phyloP scores from a whole-genome alignment of 2,329 filamentous ascomycete genomes.

The Curvularia eragrostidis region DNA sequence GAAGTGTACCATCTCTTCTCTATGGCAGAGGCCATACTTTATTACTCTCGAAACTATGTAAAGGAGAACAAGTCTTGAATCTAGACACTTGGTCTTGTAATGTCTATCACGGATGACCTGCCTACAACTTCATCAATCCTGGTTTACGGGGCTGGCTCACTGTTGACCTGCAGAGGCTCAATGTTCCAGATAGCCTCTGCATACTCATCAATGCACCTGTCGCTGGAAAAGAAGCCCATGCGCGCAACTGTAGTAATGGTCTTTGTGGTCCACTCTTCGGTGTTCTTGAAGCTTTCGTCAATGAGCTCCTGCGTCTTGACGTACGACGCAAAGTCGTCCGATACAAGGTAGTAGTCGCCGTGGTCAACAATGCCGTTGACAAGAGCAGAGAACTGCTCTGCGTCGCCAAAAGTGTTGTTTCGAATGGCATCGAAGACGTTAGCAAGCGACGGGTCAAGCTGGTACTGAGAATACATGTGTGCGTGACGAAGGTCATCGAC shows the following conservation, averaged over 20 bases:
- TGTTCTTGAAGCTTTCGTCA: constrained; percentile 89
- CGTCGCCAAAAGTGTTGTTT: constrained; percentile 79
- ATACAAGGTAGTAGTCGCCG: constrained; percentile 96
- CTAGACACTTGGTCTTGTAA: constrained; percentile 6
- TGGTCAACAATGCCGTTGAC: constrained; percentile 87
- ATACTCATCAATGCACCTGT: constrained; percentile 96
- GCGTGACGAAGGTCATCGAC: constrained; percentile 93
- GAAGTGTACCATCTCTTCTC: neutral
- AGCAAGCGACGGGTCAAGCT: constrained; percentile 76
- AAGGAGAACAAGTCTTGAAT: constrained; percentile 5
- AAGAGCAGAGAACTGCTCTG: constrained; percentile 79
- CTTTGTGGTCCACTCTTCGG: constrained; percentile 92
- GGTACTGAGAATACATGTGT: constrained; percentile 83
- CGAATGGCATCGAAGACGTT: constrained; percentile 87
- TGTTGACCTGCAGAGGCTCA: constrained; percentile 71
- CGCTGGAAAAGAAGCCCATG: constrained; percentile 98
- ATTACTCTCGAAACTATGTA: neutral
- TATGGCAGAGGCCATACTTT: neutral
- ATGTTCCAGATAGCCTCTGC: constrained; percentile 97
- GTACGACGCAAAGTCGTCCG: constrained; percentile 96
- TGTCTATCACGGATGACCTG: constrained; percentile 1
- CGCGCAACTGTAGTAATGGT: constrained; percentile 84
- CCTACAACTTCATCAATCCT: neutral
- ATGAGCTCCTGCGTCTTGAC: constrained; percentile 88
- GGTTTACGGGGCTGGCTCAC: constrained; percentile 28